Evolutionary conservation across 371 early-diverging fungal species (phyloP).

Genomic region (Apophysomyces sp.): DNA sequence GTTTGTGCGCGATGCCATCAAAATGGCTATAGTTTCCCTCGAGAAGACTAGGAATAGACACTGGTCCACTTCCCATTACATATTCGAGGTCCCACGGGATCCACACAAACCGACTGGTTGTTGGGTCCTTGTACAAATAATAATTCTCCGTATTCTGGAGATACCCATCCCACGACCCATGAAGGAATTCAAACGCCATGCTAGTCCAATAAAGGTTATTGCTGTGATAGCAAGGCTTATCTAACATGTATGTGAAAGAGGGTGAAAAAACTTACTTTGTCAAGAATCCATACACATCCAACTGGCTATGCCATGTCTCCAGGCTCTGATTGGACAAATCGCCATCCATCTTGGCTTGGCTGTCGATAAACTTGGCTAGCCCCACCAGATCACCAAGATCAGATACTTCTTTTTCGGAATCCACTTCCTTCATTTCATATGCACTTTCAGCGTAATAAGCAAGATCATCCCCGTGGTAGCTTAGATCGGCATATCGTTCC

Average conservation of each 20-base stretch:
- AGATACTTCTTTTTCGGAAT: constrained; percentile 7
- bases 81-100: constrained; percentile 37
- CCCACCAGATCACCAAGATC: constrained; percentile 10
- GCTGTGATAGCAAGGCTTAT: neutral
- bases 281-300: constrained; percentile 34
- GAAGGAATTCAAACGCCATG: constrained; percentile 34
- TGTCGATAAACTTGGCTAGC: constrained; percentile 32
- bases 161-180: constrained; percentile 32
- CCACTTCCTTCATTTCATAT: constrained; percentile 18
- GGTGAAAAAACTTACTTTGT: constrained; percentile 32
- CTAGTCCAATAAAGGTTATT: constrained; percentile 5
- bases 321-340: neutral
- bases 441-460: constrained; percentile 11
- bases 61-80: constrained; percentile 30
- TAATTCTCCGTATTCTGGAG: constrained; percentile 39
- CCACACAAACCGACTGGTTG: constrained; percentile 14
- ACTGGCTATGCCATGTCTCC: constrained; percentile 21
- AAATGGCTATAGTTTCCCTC: constrained; percentile 28
- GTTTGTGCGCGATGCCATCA: constrained; percentile 15
- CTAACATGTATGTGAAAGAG: too few relatives aligned
- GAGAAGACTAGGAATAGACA: constrained; percentile 15
- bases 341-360: constrained; percentile 16
- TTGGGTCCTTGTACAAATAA: constrained; percentile 31
- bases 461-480: constrained; percentile 20
- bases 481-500: constrained; percentile 18